phyloP scores from a whole-genome alignment of 2,329 filamentous ascomycete genomes.

The Lachnellula occidentalis region DNA sequence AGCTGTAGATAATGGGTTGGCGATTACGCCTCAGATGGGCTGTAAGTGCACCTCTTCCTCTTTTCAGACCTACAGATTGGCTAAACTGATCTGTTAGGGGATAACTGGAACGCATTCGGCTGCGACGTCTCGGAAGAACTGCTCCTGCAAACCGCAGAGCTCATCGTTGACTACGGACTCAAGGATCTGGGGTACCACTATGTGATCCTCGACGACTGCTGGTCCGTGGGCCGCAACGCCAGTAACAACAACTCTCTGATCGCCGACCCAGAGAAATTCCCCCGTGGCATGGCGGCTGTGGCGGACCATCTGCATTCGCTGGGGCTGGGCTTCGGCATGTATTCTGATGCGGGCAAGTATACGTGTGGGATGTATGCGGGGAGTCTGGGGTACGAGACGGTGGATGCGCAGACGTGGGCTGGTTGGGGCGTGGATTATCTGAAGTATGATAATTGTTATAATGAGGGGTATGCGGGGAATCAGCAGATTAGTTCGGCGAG shows the following conservation, averaged over 20 bases:
- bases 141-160: slow-evolving; percentile 42
- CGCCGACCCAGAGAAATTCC: slow-evolving; percentile 38
- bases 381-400: slow-evolving; percentile 43
- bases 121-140: slow-evolving; percentile 46
- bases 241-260: slow-evolving; percentile 39
- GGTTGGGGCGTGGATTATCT: slow-evolving; percentile 47
- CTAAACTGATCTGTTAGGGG: slow-evolving; percentile 8
- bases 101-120: slow-evolving; percentile 45
- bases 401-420: slow-evolving; percentile 48
- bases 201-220: slow-evolving; percentile 50
- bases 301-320: slow-evolving; percentile 42
- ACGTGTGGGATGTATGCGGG: slow-evolving; percentile 38
- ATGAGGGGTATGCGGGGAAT: slow-evolving; percentile 45
- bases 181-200: slow-evolving; percentile 52
- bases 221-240: slow-evolving; percentile 39
- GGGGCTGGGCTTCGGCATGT: slow-evolving; percentile 48
- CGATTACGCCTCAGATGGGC: slow-evolving; percentile 38
- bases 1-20: slow-evolving; percentile 37
- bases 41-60: slow-evolving; percentile 26
- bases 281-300: slow-evolving; percentile 42
- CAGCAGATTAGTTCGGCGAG: slow-evolving; percentile 37
- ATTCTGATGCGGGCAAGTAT: slow-evolving; percentile 41
- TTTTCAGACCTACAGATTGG: neutral
- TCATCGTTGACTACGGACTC: slow-evolving; percentile 44
- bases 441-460: slow-evolving; percentile 54